Evolutionary conservation across 2,329 filamentous ascomycete genomes (phyloP).

Genomic region (Ceratocystis papillata): DNA sequence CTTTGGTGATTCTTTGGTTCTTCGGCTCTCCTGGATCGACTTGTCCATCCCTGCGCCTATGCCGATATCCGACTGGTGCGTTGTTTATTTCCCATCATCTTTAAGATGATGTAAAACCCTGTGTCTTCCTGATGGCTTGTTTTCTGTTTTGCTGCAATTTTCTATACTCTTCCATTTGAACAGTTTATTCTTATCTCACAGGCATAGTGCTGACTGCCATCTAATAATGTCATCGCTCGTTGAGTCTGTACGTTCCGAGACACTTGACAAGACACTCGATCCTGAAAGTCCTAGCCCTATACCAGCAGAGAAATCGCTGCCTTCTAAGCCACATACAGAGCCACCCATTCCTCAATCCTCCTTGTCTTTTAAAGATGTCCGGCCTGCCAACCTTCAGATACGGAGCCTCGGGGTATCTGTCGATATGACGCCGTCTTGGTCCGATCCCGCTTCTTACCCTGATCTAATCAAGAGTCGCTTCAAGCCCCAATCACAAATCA

Average conservation of each 20-base stretch:
- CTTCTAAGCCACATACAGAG: background rate
- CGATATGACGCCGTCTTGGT: constrained; percentile 46
- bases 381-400: constrained; percentile 44
- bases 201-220: background rate
- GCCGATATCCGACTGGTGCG: background rate
- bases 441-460: constrained; percentile 39
- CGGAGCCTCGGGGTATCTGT: constrained; percentile 46
- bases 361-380: constrained; percentile 43
- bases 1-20: background rate
- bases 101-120: background rate
- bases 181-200: background rate
- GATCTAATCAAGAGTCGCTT: constrained; percentile 34
- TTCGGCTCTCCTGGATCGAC: background rate
- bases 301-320: background rate
- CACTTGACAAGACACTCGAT: background rate
- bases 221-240: background rate
- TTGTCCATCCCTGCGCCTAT: background rate
- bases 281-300: background rate
- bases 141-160: background rate
- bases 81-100: background rate
- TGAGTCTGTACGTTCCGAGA: background rate
- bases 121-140: background rate
- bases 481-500: constrained; percentile 34
- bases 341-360: constrained; percentile 27
- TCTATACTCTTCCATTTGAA: background rate